A percentile compares a stretch with the other conserved stretches of the same genome.
Evolutionary conservation across 257 asterid genomes (phyloP).

Genomic region (Nicotiana paniculata): DNA sequence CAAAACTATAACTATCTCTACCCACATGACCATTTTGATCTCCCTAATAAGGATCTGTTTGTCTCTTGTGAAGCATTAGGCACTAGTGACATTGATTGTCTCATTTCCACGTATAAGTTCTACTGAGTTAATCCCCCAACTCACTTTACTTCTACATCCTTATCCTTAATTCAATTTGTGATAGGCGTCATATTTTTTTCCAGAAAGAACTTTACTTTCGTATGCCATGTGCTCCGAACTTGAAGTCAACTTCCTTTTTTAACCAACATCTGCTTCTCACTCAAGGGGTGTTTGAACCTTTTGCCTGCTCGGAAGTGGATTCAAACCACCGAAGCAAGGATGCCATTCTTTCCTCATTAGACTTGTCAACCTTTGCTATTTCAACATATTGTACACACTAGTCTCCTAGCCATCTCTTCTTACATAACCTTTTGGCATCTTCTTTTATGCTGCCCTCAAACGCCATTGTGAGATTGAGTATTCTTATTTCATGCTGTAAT

Average conservation of each 20-base stretch:
- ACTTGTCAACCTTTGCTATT: no score
- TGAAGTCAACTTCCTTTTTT: no score
- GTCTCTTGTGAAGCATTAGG: not conserved
- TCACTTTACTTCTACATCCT: not conserved
- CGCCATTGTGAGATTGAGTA: not conserved
- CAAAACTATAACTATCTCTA: not conserved
- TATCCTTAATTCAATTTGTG: not conserved
- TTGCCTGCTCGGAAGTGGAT: no score
- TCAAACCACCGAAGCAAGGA: no score
- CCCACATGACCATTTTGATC: not conserved
- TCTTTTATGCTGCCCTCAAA: no score
- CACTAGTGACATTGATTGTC: not conserved
- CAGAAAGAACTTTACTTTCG: not conserved
- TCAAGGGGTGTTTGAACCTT: no score
- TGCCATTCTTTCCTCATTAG: no score
- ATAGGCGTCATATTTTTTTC: not conserved
- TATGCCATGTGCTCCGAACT: no score
- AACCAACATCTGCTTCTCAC: no score
- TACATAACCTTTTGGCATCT: no score
- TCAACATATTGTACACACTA: no score
- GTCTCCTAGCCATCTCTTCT: no score
- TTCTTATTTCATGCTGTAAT: not conserved
- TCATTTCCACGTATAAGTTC: not conserved
- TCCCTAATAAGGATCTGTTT: not conserved
- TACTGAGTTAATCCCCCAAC: not conserved